Conservation (phyloP, 2,329 filamentous ascomycete species). For the Aspergillus brasiliensis region DNA sequence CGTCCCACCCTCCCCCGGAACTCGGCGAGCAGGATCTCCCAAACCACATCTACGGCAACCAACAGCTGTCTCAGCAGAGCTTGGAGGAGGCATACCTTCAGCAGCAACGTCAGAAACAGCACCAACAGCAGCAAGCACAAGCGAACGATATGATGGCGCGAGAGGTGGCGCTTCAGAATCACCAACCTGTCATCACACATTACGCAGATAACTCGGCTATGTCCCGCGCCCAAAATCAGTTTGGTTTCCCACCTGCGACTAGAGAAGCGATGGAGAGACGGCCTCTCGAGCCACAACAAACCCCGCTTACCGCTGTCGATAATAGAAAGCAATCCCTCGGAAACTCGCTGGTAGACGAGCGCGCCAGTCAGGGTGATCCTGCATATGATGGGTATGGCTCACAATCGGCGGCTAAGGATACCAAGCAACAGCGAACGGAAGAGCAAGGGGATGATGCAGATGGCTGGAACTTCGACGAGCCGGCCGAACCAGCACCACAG, state of each 20-base stretch:
- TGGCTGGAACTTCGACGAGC: constrained; percentile 93
- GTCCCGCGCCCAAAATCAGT: constrained; percentile 45
- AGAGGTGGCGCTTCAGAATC: constrained; percentile 58
- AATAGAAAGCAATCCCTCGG: constrained; percentile 52
- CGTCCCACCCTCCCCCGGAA: constrained; percentile 61
- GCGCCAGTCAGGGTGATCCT: constrained; percentile 60
- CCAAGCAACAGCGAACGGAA: constrained; percentile 46
- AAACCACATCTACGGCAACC: constrained; percentile 49
- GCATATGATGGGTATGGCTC: constrained; percentile 61
- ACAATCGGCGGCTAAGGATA: constrained; percentile 49
- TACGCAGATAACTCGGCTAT: constrained; percentile 45
- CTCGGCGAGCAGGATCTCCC: constrained; percentile 46
- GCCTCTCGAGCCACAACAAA: constrained; percentile 45
- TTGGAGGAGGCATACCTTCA: constrained; percentile 63
- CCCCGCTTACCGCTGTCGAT: constrained; percentile 56
- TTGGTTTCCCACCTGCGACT: constrained; percentile 42
- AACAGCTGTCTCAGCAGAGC: constrained; percentile 56
- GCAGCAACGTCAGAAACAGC: constrained; percentile 55
- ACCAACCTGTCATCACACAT: constrained; percentile 60
- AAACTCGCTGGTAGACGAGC: constrained; percentile 52
- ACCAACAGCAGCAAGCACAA: constrained; percentile 35
- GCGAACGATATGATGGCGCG: constrained; percentile 49
- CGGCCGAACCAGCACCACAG: constrained; percentile 54
- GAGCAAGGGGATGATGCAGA: constrained; percentile 63
- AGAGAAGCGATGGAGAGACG: constrained; percentile 47